Evolutionary conservation across 1,284 basidiomycete species (phyloP).

Genomic region (Boletus smithii): DNA sequence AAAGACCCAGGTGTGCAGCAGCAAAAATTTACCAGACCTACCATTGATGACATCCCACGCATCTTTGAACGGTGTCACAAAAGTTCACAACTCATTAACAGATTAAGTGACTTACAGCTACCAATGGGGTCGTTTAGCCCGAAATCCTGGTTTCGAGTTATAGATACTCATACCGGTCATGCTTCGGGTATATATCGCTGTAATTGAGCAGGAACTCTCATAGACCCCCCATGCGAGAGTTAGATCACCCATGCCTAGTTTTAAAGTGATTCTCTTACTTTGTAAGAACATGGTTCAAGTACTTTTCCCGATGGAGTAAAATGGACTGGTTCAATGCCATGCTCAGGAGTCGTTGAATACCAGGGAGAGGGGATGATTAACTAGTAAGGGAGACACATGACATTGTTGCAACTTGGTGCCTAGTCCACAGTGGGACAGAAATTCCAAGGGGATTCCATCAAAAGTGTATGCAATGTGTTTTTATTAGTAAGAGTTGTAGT

Average conservation of each 20-base stretch:
- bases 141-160: not conserved
- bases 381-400: not conserved
- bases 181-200: not conserved
- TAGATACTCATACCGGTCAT: constrained; percentile 1
- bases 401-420: not conserved
- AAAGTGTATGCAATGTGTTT: no score
- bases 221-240: not conserved
- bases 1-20: not conserved
- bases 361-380: not conserved
- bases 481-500: no score
- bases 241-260: not conserved
- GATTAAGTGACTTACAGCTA: constrained; percentile 17
- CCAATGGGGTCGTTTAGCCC: not conserved
- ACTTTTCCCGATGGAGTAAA: not conserved
- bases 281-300: not conserved
- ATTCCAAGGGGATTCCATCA: not conserved
- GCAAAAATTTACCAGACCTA: constrained; percentile 1
- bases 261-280: not conserved
- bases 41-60: constrained; percentile 27
- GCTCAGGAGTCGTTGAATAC: not conserved
- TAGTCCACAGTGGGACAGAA: no score
- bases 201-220: not conserved
- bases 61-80: constrained; percentile 10
- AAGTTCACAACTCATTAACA: not conserved
- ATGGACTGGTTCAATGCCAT: not conserved